Conservation (phyloP, 2,329 filamentous ascomycete genomes). For the Alternaria sp. region DNA sequence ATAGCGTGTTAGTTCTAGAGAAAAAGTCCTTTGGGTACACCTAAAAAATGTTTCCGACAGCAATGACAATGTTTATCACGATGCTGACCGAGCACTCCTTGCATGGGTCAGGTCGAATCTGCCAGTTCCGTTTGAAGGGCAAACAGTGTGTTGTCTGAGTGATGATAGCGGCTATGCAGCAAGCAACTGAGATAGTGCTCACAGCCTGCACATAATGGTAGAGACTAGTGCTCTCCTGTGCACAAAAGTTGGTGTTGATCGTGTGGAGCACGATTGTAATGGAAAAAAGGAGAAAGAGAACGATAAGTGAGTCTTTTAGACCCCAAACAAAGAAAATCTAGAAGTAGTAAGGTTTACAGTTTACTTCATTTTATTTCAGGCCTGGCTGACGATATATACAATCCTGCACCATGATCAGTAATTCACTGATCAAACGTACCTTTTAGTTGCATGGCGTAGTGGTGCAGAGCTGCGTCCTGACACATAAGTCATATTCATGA, state of each 20-base stretch:
- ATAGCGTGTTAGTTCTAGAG: neutral
- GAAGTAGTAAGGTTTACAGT: neutral
- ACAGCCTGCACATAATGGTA: slow-evolving; percentile 1
- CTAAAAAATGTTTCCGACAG: slow-evolving; percentile 7
- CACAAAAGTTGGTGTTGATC: neutral
- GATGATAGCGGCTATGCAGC: neutral
- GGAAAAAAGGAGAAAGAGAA: neutral
- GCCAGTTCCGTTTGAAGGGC: slow-evolving; percentile 4
- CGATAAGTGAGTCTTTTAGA: slow-evolving; percentile 1
- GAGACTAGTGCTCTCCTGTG: neutral
- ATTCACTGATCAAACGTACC: no score
- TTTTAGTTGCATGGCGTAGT: no score
- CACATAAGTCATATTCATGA: neutral
- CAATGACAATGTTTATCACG: slow-evolving; percentile 8
- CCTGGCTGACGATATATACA: no score
- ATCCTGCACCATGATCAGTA: no score
- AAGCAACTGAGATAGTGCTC: neutral
- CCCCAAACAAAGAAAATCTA: slow-evolving; percentile 5
- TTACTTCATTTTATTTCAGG: no score
- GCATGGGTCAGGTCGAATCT: slow-evolving; percentile 3
- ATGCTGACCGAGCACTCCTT: slow-evolving; percentile 7
- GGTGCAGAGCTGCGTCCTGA: no score
- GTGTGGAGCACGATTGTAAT: no score
- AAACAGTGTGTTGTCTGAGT: slow-evolving; percentile 11
- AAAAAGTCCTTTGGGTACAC: neutral